phyloP scores from a whole-genome alignment of 2,329 filamentous ascomycete genomes.

The Seiridium unicorne region DNA sequence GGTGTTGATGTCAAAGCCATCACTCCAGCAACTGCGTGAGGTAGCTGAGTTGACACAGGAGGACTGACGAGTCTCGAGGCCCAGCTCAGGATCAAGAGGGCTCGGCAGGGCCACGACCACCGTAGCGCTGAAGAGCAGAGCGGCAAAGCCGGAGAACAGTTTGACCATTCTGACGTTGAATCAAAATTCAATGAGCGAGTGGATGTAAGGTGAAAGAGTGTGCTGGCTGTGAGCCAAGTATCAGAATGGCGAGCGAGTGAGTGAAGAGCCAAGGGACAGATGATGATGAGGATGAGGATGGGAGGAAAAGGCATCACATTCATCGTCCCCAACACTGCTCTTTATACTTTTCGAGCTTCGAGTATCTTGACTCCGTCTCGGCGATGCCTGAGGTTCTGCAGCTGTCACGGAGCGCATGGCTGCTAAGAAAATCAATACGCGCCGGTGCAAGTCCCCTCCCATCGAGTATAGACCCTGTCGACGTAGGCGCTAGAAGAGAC shows the following conservation, averaged over 20 bases:
- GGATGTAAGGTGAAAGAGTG: background rate
- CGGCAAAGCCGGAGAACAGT: background rate
- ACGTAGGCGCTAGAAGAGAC: no score
- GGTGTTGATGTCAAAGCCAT: constrained; percentile 43
- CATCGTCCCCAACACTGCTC: no score
- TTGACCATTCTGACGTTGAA: background rate
- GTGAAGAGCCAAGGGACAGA: background rate
- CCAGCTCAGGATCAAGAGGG: background rate
- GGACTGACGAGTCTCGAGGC: constrained; percentile 2
- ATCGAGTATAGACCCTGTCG: no score
- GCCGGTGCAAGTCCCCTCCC: no score
- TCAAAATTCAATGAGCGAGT: background rate
- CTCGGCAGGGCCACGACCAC: background rate
- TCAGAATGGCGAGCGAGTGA: background rate
- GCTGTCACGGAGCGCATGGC: no score
- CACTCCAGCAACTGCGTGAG: constrained; percentile 41
- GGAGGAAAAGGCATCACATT: no score
- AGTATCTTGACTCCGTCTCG: no score
- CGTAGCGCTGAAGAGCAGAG: background rate
- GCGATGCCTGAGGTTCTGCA: no score
- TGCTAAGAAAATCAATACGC: no score
- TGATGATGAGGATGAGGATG: no score
- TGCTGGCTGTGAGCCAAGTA: background rate
- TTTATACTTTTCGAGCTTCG: no score
- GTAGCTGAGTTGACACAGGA: constrained; percentile 24